Conservation (phyloP, 1,284 basidiomycete genomes). For the Fomitiporia mediterranea region DNA sequence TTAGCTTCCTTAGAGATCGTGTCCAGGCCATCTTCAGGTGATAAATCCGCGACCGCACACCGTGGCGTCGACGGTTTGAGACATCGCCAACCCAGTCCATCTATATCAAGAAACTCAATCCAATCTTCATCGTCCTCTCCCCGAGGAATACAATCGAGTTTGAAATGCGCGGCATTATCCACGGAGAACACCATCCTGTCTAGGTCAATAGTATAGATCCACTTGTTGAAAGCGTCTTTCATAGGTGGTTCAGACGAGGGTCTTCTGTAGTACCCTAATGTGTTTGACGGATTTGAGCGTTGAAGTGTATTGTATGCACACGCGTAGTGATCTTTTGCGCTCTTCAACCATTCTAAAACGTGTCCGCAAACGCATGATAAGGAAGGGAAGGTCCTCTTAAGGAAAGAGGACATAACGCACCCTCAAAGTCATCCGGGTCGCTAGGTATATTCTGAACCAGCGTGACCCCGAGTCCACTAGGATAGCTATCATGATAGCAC, state of each 20-base stretch:
- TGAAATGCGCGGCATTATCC: background rate
- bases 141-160: conserved; percentile 2
- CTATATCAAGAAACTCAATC: background rate
- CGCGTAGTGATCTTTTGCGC: background rate
- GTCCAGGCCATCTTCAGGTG: background rate
- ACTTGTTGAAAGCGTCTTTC: background rate
- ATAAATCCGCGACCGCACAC: background rate
- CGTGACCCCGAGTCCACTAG: background rate
- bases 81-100: conserved; percentile 3
- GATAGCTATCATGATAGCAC: conserved; percentile 5
- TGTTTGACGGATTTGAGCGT: background rate
- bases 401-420: background rate
- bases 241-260: background rate
- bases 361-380: background rate
- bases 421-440: background rate
- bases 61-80: conserved; percentile 2
- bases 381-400: no score
- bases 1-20: background rate
- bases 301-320: background rate
- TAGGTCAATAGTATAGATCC: conserved; percentile 5
- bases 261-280: background rate
- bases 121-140: conserved; percentile 2
- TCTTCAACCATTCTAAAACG: background rate
- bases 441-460: conserved; percentile 1
- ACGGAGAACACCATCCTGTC: background rate